Evolutionary conservation across 2,329 filamentous ascomycete genomes (phyloP).

Genomic region (Claviceps sp.): DNA sequence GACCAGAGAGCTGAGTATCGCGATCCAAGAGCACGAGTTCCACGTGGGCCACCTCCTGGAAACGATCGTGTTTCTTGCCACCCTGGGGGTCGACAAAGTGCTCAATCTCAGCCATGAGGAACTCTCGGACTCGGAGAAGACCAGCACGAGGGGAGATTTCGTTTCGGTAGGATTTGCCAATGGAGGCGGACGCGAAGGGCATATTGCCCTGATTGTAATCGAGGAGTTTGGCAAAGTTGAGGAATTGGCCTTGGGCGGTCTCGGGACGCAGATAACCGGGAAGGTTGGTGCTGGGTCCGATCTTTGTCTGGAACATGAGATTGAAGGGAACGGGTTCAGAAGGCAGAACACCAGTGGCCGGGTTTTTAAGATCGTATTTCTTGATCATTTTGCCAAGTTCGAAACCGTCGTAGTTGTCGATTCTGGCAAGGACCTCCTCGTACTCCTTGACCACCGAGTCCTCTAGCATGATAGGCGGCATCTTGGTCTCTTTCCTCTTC

Average conservation of each 20-base stretch:
- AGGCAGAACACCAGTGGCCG: constrained; percentile 62
- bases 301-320: constrained; percentile 95
- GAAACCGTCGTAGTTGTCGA: constrained; percentile 86
- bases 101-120: constrained; percentile 98
- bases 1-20: constrained; percentile 72
- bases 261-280: constrained; percentile 82
- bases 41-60: constrained; percentile 70
- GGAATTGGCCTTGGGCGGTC: constrained; percentile 94
- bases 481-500: constrained; percentile 79
- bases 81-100: constrained; percentile 92
- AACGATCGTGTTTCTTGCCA: constrained; percentile 88
- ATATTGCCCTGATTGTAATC: constrained; percentile 92
- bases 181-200: constrained; percentile 93
- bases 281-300: constrained; percentile 81
- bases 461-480: constrained; percentile 71
- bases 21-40: constrained; percentile 77
- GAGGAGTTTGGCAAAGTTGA: constrained; percentile 91
- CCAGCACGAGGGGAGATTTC: constrained; percentile 91
- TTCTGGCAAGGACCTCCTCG: constrained; percentile 77
- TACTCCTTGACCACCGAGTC: constrained; percentile 81
- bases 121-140: constrained; percentile 87
- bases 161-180: constrained; percentile 96
- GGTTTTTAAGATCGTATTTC: constrained; percentile 86
- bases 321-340: constrained; percentile 84
- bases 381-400: constrained; percentile 79